Evolutionary conservation across 2,329 filamentous ascomycete genomes (phyloP), one percentile per base, ranked within the genome.

Genomic region (Verticillium albo-atrum): DNA sequence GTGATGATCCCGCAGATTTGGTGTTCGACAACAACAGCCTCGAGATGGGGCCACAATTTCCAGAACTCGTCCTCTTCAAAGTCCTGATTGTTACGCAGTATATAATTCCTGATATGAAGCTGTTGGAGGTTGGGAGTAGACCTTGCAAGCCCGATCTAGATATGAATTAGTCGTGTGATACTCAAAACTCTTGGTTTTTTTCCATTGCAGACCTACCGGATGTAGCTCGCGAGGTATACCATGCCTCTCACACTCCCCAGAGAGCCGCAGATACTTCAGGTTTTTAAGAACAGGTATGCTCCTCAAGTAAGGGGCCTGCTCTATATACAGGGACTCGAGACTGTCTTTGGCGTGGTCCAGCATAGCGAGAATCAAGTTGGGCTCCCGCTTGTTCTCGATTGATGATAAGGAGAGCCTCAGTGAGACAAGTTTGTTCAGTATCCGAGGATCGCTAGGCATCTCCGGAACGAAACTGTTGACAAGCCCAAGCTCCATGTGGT

Each of bases 31-130:
- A 70, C 63, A 17, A 76, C 59, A 1, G 63, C 69, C 55, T 69
- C 69, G 34, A 77, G 67, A 12, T 67, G 60, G 20, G 59, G 58
- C 73, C 73, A 76, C 15, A 69, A 57, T 23, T 51, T 57, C 61
- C 61, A 63, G 60, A 42, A 62, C 30, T 63, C 61, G 5, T 30
- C 53, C 28, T 59, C 59, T 6, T 35, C 52, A 25, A 59, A 57
- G 25, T 60, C 58, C 3, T 63, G 55, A n/a, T 62, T 53, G 23
- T 56, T 63, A 26, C 55, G 61, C 27, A 59, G 57, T 55, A 58
- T 54, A 15, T 59, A 63, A 52, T 62, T 63, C 55, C 57, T 55
- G 23, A 63, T 56, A 42, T 53, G 53, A 20, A 63, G 55, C 4
- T 63, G 61, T 17, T 63, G 47, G 7, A 63, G 61, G 30, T 60